Conservation (phyloP, 768 basidiomycete species). For the Cantharellus anzutake region DNA sequence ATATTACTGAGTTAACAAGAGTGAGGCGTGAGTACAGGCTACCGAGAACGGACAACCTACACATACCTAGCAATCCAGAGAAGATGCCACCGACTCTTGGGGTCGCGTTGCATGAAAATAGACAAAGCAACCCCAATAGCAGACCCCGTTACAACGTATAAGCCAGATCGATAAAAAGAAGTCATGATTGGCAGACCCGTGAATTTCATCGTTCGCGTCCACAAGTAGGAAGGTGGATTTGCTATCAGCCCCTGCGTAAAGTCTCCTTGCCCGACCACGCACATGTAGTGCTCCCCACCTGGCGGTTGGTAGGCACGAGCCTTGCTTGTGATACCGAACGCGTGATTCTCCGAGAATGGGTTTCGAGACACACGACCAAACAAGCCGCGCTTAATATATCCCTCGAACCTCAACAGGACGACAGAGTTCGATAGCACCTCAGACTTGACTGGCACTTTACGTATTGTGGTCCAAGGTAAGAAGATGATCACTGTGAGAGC, state of each 20-base stretch:
- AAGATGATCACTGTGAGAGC: conserved; percentile 34
- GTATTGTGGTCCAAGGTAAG: conserved; percentile 35
- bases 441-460: conserved; percentile 31
- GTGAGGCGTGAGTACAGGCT: not conserved
- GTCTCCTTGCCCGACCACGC: conserved; percentile 20
- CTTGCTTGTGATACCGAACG: conserved; percentile 1
- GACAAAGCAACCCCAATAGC: not conserved
- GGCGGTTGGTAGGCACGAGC: not conserved
- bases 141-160: not conserved
- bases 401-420: conserved; percentile 30
- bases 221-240: conserved; percentile 33
- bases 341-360: conserved; percentile 7
- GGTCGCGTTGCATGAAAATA: not conserved
- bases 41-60: not conserved
- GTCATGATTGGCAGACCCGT: not conserved
- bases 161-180: not conserved
- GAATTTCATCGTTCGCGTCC: conserved; percentile 13
- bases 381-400: not conserved
- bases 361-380: conserved; percentile 2
- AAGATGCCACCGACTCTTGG: not conserved
- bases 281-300: not conserved
- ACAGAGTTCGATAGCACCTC: conserved; percentile 38
- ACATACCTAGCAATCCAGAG: not conserved
- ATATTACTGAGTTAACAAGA: not conserved
- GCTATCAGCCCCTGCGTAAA: conserved; percentile 35